Conservation (phyloP, 495 filamentous ascomycete species). For the Talaromyces liani region DNA sequence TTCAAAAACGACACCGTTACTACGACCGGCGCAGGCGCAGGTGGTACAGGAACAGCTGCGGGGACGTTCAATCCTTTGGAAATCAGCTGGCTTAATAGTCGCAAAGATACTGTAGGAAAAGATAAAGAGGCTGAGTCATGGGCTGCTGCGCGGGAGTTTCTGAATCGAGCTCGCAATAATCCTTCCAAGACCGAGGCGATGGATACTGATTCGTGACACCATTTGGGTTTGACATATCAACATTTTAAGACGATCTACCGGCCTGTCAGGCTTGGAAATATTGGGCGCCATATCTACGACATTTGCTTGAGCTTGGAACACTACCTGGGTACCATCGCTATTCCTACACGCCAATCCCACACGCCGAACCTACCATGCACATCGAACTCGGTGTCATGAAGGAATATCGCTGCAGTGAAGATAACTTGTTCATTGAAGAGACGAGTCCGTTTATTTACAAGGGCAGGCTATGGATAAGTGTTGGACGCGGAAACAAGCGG, state of each 20-base stretch:
- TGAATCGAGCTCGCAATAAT: constrained; percentile 29
- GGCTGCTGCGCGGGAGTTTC: constrained; percentile 48
- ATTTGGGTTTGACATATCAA: background rate
- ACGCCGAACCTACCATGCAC: too few relatives aligned
- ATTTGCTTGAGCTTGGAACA: background rate
- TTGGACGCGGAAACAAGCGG: background rate
- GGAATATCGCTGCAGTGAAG: background rate
- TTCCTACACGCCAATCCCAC: background rate
- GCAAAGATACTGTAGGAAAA: constrained; percentile 65
- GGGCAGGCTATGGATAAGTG: background rate
- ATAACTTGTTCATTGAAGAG: background rate
- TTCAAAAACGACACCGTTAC: constrained; percentile 14
- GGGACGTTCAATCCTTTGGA: constrained; percentile 46
- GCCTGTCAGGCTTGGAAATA: background rate
- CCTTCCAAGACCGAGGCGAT: constrained; percentile 21
- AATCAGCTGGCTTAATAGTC: constrained; percentile 78
- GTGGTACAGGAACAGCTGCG: constrained; percentile 13
- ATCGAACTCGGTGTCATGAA: background rate
- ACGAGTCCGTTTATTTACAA: background rate
- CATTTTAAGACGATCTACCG: background rate
- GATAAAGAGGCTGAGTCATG: constrained; percentile 76
- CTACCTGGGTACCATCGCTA: background rate
- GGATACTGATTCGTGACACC: constrained; percentile 26
- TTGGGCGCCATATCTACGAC: background rate
- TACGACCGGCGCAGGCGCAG: constrained; percentile 7